Base-by-base conservation (phyloP, 495 filamentous ascomycete genomes). In the Penicillium cinerascens region DNA sequence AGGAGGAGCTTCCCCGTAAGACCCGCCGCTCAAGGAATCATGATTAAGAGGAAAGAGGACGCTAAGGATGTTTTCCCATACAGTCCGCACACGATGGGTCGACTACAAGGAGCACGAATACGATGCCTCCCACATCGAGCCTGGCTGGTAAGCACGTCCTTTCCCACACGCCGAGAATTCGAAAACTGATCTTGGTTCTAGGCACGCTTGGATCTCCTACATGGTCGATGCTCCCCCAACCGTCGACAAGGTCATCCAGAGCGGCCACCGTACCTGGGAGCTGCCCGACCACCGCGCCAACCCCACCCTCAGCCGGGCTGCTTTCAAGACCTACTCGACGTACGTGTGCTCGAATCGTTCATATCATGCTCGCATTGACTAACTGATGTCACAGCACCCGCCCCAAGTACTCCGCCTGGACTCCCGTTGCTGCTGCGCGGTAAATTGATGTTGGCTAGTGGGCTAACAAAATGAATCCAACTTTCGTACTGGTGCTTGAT, bases 171-270 rank as follows among this genome's bases (percentile, higher is more conserved):
- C 17, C 4, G 0, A 20, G 23, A 22, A 3, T 9, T 11, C 13
- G n/a, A 23, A 9, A 27, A 43, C 29, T 61, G 22, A 65, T 29
- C 10, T 20, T 41, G 4, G 6, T 13, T 35, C n/a, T 48, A 87
- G 84, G 92, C 93, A 97, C 71, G 89, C 89, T 20, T 99, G 93
- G 93, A 89, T 97, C 60, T 87, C 88, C 41, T 97, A 99, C 73
- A 73, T 87, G 72, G 86, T 95, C 50, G 91, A 97, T 70, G 86
- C 90, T 67, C 87, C 92, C 21, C 93, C 93, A 4, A 79, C 76
- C 20, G 66, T 83, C 58, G 93, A 99, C 68, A 78, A 86, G 29
- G 59, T 91, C 55, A 56, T 92, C 60, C 79, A 85, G 64, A 77
- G 81, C 22, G 74, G 80, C 48, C 64, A 78, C 35, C 80, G 90